Conservation (phyloP, 2,329 filamentous ascomycete genomes). For the Cladosporium sp. region DNA sequence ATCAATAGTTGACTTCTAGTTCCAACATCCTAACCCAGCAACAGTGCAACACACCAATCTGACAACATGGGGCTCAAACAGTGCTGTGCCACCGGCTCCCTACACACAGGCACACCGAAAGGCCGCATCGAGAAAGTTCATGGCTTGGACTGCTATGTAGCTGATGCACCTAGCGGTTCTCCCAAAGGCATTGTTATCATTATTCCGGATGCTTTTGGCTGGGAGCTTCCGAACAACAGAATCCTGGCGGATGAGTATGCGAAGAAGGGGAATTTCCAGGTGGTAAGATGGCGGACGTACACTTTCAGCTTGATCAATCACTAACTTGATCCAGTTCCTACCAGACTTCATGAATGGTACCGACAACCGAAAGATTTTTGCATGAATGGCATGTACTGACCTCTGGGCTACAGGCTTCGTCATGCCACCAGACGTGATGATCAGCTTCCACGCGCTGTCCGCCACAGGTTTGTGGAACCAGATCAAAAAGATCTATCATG, state of each 20-base stretch:
- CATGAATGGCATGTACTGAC: not conserved
- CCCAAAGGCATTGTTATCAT: slow-evolving; percentile 36
- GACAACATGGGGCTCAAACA: slow-evolving; percentile 23
- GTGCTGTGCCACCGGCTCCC: slow-evolving; percentile 36
- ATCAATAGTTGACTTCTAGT: not conserved
- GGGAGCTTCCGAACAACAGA: slow-evolving; percentile 32
- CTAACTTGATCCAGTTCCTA: slow-evolving; percentile 21
- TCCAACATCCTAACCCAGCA: not conserved
- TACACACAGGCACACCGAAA: slow-evolving; percentile 34
- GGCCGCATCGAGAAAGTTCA: slow-evolving; percentile 33
- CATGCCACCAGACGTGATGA: slow-evolving; percentile 25
- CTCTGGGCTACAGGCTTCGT: slow-evolving; percentile 18
- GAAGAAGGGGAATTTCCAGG: slow-evolving; percentile 25
- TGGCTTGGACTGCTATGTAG: slow-evolving; percentile 35
- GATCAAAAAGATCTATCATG: slow-evolving; percentile 29
- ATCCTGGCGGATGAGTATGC: slow-evolving; percentile 37
- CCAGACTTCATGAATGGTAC: slow-evolving; percentile 36
- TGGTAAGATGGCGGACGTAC: slow-evolving; percentile 8
- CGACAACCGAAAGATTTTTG: not conserved
- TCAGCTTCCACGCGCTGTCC: slow-evolving; percentile 28
- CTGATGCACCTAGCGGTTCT: slow-evolving; percentile 28
- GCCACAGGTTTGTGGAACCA: slow-evolving; percentile 29
- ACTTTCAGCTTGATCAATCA: not conserved
- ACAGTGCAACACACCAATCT: not conserved
- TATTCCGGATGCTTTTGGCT: slow-evolving; percentile 37